Conservation (phyloP, 768 basidiomycete genomes). For the Agrocybe pediades region DNA sequence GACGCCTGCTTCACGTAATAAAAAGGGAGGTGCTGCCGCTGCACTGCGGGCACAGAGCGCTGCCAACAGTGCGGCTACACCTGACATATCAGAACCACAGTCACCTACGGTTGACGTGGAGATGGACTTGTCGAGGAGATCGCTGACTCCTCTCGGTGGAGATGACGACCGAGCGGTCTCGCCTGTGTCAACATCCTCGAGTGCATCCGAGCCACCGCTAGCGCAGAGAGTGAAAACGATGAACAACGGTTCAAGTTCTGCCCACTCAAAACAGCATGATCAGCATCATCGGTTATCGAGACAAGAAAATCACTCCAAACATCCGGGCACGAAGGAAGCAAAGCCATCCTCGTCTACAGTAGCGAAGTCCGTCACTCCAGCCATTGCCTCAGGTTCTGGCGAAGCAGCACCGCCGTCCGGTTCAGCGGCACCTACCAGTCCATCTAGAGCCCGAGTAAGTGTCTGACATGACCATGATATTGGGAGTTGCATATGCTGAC, state of each 20-base stretch:
- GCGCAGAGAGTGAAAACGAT: slow-evolving; percentile 59
- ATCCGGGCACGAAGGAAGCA: neutral
- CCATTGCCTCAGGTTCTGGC: neutral
- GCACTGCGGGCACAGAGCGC: slow-evolving; percentile 48
- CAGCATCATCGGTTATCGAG: too few relatives aligned
- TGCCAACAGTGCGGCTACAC: slow-evolving; percentile 38
- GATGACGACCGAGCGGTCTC: slow-evolving; percentile 66
- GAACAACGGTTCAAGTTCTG: slow-evolving; percentile 47
- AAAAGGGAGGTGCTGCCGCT: slow-evolving; percentile 58
- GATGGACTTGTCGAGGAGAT: slow-evolving; percentile 14
- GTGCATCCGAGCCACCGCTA: slow-evolving; percentile 73
- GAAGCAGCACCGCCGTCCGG: slow-evolving; percentile 8
- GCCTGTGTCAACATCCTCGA: slow-evolving; percentile 74
- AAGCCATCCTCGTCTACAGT: neutral
- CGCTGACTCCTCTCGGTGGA: slow-evolving; percentile 28
- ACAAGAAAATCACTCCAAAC: neutral
- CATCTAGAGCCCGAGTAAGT: slow-evolving; percentile 31
- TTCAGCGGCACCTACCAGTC: slow-evolving; percentile 21
- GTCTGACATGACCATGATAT: neutral
- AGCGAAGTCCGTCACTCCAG: neutral
- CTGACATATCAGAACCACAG: slow-evolving; percentile 48
- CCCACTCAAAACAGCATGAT: neutral
- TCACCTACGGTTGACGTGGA: slow-evolving; percentile 44
- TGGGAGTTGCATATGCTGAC: neutral
- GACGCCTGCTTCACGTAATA: slow-evolving; percentile 39